Base-by-base conservation (phyloP, 345 rosid species). In the Nephelium lappaceum region DNA sequence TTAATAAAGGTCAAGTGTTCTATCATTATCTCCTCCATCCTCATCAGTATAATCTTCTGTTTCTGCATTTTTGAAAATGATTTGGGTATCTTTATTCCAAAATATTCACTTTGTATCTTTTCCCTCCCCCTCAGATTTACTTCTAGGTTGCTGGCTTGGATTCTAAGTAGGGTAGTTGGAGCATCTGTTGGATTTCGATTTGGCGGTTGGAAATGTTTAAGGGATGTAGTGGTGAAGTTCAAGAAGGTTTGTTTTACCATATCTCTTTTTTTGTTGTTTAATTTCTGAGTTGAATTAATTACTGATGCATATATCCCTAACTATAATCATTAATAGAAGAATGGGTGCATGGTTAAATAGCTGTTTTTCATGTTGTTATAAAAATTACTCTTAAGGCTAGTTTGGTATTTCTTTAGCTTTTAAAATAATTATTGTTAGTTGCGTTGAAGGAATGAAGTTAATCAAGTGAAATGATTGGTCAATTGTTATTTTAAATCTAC, bases 171-270 rank as follows among this genome's bases (percentile, higher is more conserved):
- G 71, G 80, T 89, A 16, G 23, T 96, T 19, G 93, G 97, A 84
- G 98, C 89, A 42, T 89, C 94, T 41, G 89, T 96, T 77, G 87
- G 82, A 76, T 93, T 96, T 53, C 95, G 94, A 21, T 87, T 94
- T 83, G 94, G 93, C 42, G 95, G 99, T 69, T 96, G 98, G 99
- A 96, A 94, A 86, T 92, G 95, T 74, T 83, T 96, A 67, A 88
- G 88, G 75, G 97, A 96, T 77, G 86, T 96, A 1, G 88, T 90
- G 58, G 93, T 96, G 82, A 94, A 89, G 89, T 93, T 93, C 80
- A 85, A 87, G 39, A 96, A 96, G 99, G 99, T 96, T 70, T 31
- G 51, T 66, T 77, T 38, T 72, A 60, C 42, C 68, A 45, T 42
- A 11, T 31, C 6, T 62, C 12, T 43, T 36, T 69, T 31, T 2